Conservation (phyloP, 2,329 filamentous ascomycete species). For the Cercospora janseana region DNA sequence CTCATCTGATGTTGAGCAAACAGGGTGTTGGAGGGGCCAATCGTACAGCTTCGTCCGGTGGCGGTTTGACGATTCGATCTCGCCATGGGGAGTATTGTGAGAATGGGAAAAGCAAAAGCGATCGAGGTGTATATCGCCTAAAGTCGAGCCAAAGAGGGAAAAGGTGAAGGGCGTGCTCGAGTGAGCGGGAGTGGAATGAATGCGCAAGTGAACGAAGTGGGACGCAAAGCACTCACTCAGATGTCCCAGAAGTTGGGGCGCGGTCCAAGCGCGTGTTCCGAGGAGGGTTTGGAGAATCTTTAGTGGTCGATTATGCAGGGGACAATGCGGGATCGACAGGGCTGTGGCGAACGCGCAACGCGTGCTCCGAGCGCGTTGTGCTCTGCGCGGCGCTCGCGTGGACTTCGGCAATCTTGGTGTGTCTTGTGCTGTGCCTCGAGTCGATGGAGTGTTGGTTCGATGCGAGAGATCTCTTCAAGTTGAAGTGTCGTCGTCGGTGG, state of each 20-base stretch:
- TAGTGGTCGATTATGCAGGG: slow-evolving; percentile 11
- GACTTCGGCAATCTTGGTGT: too few species aligned
- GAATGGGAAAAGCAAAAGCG: slow-evolving; percentile 1
- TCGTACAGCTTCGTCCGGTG: slow-evolving; percentile 7
- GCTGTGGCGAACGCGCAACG: slow-evolving; percentile 4
- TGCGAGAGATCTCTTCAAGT: too few species aligned
- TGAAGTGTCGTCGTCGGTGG: too few species aligned
- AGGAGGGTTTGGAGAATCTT: slow-evolving; percentile 3
- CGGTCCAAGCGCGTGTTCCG: slow-evolving; percentile 8
- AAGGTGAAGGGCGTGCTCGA: not conserved
- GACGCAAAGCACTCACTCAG: not conserved
- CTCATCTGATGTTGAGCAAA: not conserved
- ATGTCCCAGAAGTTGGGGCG: slow-evolving; percentile 8
- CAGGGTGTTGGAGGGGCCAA: not conserved
- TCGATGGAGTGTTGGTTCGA: too few species aligned
- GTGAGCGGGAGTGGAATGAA: not conserved
- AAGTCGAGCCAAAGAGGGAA: not conserved
- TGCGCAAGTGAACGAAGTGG: not conserved
- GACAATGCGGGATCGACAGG: slow-evolving; percentile 8
- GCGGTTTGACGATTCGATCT: slow-evolving; percentile 5
- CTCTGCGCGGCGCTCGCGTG: too few species aligned
- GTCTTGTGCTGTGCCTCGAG: too few species aligned
- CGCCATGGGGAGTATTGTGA: slow-evolving; percentile 4
- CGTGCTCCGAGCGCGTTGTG: not conserved
- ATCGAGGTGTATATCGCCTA: not conserved